A percentile compares a stretch with the other conserved stretches of the same genome.
Evolutionary conservation across 1,284 basidiomycete species (phyloP).

Genomic region (Apiotrichum montevideense): DNA sequence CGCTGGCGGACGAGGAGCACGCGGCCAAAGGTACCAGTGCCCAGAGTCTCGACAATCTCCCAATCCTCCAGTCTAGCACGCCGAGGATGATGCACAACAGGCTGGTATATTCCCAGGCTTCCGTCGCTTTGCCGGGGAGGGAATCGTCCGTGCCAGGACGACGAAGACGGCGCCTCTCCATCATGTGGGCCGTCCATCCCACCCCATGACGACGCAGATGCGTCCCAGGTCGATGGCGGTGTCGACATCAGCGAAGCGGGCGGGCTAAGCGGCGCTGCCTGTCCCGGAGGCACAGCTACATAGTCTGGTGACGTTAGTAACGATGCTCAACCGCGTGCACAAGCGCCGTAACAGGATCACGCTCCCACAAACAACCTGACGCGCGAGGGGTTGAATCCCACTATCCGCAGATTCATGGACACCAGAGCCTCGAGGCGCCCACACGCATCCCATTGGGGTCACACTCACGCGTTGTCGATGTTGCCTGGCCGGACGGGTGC

Average conservation of each 20-base stretch:
- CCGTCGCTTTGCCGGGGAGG: not conserved
- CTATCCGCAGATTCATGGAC: too few species aligned
- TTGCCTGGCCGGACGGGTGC: not conserved
- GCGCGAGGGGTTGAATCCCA: too few species aligned
- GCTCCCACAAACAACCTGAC: too few species aligned
- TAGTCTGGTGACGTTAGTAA: constrained; percentile 7
- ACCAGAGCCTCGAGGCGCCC: too few species aligned
- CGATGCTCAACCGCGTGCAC: too few species aligned
- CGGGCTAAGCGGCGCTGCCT: constrained; percentile 30
- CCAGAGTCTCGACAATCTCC: constrained; percentile 48
- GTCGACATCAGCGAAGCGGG: constrained; percentile 37
- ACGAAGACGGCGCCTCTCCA: constrained; percentile 1
- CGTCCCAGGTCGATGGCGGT: constrained; percentile 33
- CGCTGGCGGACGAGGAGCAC: constrained; percentile 46
- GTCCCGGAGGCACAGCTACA: constrained; percentile 15
- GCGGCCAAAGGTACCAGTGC: constrained; percentile 48
- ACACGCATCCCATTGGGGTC: too few species aligned
- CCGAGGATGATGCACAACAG: constrained; percentile 4
- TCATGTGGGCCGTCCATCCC: constrained; percentile 21
- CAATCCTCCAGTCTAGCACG: constrained; percentile 41
- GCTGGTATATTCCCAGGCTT: constrained; percentile 2
- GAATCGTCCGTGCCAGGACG: constrained; percentile 8
- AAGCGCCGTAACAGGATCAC: too few species aligned
- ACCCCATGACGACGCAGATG: constrained; percentile 19
- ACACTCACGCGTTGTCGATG: constrained; percentile 6